phyloP scores from a whole-genome alignment of 192 early-diverging fungal species.

The Podila horticola region DNA sequence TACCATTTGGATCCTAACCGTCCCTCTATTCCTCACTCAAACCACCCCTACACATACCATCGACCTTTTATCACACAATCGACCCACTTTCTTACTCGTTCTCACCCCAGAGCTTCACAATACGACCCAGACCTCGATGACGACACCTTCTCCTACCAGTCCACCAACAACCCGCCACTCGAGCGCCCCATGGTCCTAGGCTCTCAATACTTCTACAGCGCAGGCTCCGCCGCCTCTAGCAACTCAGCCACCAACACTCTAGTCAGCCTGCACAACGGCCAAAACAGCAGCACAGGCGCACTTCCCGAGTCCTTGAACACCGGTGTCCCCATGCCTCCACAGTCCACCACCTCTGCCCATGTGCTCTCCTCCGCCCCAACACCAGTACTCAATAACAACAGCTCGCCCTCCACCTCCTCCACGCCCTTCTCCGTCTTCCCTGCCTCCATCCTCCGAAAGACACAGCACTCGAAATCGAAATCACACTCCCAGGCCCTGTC shows the following conservation, averaged over 20 bases:
- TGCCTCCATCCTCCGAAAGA: neutral
- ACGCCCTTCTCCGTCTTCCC: neutral
- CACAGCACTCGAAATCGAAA: constrained; percentile 1
- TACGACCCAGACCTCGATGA: constrained; percentile 30
- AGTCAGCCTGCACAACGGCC: constrained; percentile 14
- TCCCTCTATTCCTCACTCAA: neutral
- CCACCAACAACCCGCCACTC: constrained; percentile 10
- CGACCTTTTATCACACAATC: neutral
- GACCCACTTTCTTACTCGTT: neutral
- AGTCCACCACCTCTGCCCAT: neutral
- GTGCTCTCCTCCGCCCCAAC: neutral
- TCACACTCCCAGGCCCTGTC: too few relatives aligned
- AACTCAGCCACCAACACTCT: constrained; percentile 13
- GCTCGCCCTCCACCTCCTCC: neutral
- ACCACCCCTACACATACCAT: neutral
- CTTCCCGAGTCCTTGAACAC: neutral
- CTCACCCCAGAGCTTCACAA: constrained; percentile 19
- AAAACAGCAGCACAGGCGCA: neutral
- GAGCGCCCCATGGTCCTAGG: neutral
- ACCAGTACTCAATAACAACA: neutral
- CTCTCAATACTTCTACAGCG: constrained; percentile 7
- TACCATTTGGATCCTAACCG: neutral
- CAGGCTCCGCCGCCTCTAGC: constrained; percentile 4
- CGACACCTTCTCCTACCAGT: constrained; percentile 11
- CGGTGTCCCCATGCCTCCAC: neutral